phyloP scores from a whole-genome alignment of 1,139 yeast species.

The Suhomyces guaymorum region DNA sequence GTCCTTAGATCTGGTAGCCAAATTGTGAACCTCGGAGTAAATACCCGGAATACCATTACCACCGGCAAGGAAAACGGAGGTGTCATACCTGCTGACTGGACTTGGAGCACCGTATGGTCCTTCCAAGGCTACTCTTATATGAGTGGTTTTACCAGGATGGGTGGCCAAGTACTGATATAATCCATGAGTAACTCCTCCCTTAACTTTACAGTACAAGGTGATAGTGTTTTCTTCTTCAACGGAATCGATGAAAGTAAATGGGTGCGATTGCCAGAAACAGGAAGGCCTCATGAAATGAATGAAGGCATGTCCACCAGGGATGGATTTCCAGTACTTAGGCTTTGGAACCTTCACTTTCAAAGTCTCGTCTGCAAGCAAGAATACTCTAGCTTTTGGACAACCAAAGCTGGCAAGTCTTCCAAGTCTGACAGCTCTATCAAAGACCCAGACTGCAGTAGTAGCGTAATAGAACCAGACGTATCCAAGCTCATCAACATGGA shows the following conservation, averaged over 20 bases:
- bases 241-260: conserved; percentile 32
- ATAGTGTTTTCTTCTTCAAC: conserved; percentile 25
- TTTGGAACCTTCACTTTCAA: conserved; percentile 42
- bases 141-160: conserved; percentile 26
- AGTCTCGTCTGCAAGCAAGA: conserved; percentile 39
- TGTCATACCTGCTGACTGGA: conserved; percentile 36
- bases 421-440: conserved; percentile 44
- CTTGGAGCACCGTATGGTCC: conserved; percentile 49
- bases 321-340: conserved; percentile 41
- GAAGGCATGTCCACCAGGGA: conserved; percentile 56
- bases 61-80: conserved; percentile 44
- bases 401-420: conserved; percentile 39
- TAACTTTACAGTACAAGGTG: conserved; percentile 36
- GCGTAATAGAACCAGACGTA: conserved; percentile 43
- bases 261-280: conserved; percentile 45
- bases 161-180: conserved; percentile 24
- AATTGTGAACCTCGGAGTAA: conserved; percentile 37
- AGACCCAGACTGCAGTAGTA: conserved; percentile 43
- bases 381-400: conserved; percentile 36
- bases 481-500: conserved; percentile 43
- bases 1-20: conserved; percentile 21
- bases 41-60: conserved; percentile 54
- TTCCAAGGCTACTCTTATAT: conserved; percentile 41
- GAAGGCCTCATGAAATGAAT: conserved; percentile 41
- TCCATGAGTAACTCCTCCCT: conserved; percentile 37